These are phyloP conservation scores for Fusarium lyarnte DNA, from an alignment of 2,329 filamentous ascomycete genomes.

Conservation along the genomic window DNA sequence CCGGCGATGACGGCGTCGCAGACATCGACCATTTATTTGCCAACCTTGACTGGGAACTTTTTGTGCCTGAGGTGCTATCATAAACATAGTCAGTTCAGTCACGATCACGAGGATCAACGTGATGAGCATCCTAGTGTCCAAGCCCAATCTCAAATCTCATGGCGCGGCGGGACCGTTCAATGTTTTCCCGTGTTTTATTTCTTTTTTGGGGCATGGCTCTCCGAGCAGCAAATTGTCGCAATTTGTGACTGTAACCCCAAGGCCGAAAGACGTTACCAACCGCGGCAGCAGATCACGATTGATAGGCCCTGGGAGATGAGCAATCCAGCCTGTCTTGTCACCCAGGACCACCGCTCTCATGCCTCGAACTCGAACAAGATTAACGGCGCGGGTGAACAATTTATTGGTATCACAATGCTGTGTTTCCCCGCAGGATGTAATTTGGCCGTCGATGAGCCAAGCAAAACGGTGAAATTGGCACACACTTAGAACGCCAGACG, in stretches of 20 bases:
- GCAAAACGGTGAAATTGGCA: slow-evolving; percentile 17
- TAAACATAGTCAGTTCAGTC: background rate
- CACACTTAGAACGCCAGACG: slow-evolving; percentile 8
- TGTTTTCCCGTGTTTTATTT: slow-evolving; percentile 23
- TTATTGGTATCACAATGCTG: slow-evolving; percentile 11
- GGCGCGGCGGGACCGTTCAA: slow-evolving; percentile 12
- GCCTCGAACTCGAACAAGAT: slow-evolving; percentile 1
- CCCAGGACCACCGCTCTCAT: slow-evolving; percentile 24
- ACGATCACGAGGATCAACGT: slow-evolving; percentile 15
- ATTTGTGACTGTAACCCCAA: slow-evolving; percentile 14
- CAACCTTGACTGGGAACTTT: slow-evolving; percentile 3
- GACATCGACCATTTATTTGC: slow-evolving; percentile 25
- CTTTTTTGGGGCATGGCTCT: slow-evolving; percentile 28
- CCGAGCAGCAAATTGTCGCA: slow-evolving; percentile 31
- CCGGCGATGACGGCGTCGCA: slow-evolving; percentile 25
- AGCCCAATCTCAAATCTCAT: slow-evolving; percentile 29
- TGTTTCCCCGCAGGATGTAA: slow-evolving; percentile 2
- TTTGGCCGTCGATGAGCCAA: slow-evolving; percentile 16
- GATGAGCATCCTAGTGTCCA: slow-evolving; percentile 26
- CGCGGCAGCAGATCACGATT: slow-evolving; percentile 10
- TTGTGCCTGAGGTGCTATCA: slow-evolving; percentile 7
- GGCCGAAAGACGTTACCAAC: slow-evolving; percentile 1
- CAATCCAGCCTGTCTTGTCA: slow-evolving; percentile 30
- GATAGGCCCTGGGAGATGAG: slow-evolving; percentile 29
- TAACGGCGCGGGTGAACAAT: slow-evolving; percentile 18